Evolutionary conservation across 306 rosid genomes (phyloP).

Genomic region (Trifolium fragiferum): DNA sequence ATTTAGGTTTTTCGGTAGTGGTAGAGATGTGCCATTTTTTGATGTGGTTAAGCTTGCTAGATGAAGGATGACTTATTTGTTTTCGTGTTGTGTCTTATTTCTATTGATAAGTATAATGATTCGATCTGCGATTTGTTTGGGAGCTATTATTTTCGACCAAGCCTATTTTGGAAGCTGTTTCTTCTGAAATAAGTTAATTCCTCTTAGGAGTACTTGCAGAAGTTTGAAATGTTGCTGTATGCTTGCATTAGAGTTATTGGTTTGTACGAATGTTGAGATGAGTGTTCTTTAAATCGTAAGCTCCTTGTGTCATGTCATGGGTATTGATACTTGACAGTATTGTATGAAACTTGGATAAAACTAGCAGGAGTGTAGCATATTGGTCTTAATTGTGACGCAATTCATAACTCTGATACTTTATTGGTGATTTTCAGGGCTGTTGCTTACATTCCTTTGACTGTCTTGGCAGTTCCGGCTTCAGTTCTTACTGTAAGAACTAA

Average conservation of each 20-base stretch:
- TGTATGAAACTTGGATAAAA: background rate
- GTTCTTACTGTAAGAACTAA: conserved; percentile 82
- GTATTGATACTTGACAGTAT: conserved; percentile 6
- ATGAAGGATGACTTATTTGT: conserved; percentile 17
- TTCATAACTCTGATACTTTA: conserved; percentile 22
- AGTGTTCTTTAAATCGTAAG: conserved; percentile 1
- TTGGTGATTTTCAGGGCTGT: conserved; percentile 68
- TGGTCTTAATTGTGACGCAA: background rate
- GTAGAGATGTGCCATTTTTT: background rate
- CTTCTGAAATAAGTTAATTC: background rate
- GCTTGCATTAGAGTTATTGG: conserved; percentile 16
- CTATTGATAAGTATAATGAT: conserved; percentile 10
- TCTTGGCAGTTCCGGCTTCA: conserved; percentile 98
- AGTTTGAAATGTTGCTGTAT: conserved; percentile 11
- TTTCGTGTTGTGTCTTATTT: conserved; percentile 9
- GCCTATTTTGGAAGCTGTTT: conserved; percentile 18
- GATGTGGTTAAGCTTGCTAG: conserved; percentile 24
- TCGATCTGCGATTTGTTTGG: conserved; percentile 21
- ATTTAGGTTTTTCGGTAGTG: conserved; percentile 9
- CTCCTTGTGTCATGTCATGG: background rate
- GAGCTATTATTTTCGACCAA: conserved; percentile 13
- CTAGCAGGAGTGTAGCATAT: background rate
- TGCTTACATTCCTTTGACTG: conserved; percentile 93
- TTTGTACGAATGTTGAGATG: conserved; percentile 25
- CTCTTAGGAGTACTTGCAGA: background rate